phyloP scores from a whole-genome alignment of 1,284 basidiomycete genomes.

The Cutaneotrichosporon sp. region DNA sequence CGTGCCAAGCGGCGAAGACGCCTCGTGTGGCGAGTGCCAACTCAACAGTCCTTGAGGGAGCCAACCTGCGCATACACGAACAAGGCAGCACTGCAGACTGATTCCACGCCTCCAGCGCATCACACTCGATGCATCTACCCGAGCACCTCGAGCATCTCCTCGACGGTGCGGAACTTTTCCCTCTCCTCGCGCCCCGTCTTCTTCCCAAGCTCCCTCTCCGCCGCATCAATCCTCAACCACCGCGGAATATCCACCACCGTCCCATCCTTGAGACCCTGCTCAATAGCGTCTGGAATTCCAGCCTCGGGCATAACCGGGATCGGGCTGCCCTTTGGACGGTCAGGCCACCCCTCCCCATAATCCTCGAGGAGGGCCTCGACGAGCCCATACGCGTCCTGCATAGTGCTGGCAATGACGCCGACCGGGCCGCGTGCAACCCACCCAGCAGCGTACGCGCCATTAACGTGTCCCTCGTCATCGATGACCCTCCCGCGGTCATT shows the following conservation, averaged over 20 bases:
- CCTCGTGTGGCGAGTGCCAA: too few species aligned
- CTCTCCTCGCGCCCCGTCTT: constrained; percentile 34
- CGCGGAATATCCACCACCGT: constrained; percentile 41
- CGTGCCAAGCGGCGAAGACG: too few species aligned
- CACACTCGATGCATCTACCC: background rate
- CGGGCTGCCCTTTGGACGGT: constrained; percentile 2
- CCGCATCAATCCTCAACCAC: constrained; percentile 48
- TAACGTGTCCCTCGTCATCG: constrained; percentile 46
- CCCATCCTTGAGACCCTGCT: constrained; percentile 27
- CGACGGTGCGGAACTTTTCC: constrained; percentile 58
- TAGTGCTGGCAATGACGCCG: constrained; percentile 89
- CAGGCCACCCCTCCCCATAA: constrained; percentile 22
- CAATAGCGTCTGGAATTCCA: constrained; percentile 35
- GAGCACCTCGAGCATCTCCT: constrained; percentile 57
- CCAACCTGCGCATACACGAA: too few species aligned
- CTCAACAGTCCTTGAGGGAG: too few species aligned
- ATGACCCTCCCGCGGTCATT: constrained; percentile 52
- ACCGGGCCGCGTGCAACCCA: constrained; percentile 91
- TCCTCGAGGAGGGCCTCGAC: constrained; percentile 41
- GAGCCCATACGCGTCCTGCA: constrained; percentile 80
- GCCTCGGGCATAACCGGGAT: constrained; percentile 25
- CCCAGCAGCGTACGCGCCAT: constrained; percentile 83
- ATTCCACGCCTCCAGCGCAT: background rate
- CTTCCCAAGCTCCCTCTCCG: constrained; percentile 33
- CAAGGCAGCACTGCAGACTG: too few species aligned